A percentile compares a stretch with the other conserved stretches of the same genome.
Evolutionary conservation across 768 basidiomycete genomes (phyloP).

Genomic region (Tylopilus balloui): DNA sequence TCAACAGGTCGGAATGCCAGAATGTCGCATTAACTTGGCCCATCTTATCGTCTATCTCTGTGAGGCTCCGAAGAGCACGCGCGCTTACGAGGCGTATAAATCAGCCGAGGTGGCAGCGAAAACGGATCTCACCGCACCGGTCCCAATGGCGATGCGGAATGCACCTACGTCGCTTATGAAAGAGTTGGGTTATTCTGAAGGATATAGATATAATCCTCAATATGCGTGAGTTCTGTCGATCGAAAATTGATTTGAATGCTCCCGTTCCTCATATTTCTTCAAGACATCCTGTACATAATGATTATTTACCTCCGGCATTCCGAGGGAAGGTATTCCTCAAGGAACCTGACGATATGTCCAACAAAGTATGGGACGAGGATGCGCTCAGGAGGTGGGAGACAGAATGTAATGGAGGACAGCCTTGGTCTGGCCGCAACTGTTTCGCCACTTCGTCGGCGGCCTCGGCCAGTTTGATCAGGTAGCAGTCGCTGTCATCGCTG

Average conservation of each 20-base stretch:
- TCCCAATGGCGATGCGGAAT: slow-evolving; percentile 73
- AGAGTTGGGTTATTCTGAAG: slow-evolving; percentile 60
- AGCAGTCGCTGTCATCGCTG: neutral
- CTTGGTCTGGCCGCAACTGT: slow-evolving; percentile 43
- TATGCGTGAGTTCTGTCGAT: slow-evolving; percentile 39
- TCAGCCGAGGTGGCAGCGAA: slow-evolving; percentile 61
- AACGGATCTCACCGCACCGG: slow-evolving; percentile 47
- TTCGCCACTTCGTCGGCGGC: neutral
- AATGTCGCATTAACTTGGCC: slow-evolving; percentile 73
- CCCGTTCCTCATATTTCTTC: slow-evolving; percentile 2
- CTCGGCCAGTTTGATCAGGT: neutral
- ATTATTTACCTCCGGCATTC: slow-evolving; percentile 53
- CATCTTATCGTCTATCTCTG: slow-evolving; percentile 74
- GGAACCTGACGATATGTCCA: slow-evolving; percentile 38
- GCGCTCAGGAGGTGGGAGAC: slow-evolving; percentile 53
- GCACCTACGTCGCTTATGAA: slow-evolving; percentile 72
- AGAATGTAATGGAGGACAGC: slow-evolving; percentile 42
- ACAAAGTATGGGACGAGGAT: slow-evolving; percentile 59
- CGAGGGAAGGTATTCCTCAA: slow-evolving; percentile 42
- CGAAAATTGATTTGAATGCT: neutral
- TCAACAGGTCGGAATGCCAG: slow-evolving; percentile 74
- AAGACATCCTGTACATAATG: slow-evolving; percentile 64
- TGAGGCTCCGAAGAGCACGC: slow-evolving; percentile 80
- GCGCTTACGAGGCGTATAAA: slow-evolving; percentile 74
- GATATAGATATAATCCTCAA: slow-evolving; percentile 60